Percentiles rank a stretch among this genome's conserved stretches.
phyloP scores from a whole-genome alignment of 257 asterid genomes.

The Fraxinus quadrangulata region DNA sequence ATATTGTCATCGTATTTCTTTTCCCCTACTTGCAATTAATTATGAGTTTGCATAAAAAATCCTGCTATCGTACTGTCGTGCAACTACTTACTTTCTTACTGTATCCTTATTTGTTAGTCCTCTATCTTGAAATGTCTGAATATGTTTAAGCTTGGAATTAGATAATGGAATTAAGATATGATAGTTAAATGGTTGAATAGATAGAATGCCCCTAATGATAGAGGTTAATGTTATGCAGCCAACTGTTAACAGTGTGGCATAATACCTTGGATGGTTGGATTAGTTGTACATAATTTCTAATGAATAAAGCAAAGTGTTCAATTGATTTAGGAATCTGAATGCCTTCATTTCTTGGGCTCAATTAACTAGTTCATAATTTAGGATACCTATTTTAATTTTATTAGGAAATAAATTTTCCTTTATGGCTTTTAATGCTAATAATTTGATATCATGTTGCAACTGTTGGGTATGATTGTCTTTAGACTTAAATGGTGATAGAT shows the following conservation, averaged over 20 bases:
- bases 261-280: not conserved
- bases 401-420: not conserved
- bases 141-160: not conserved
- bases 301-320: not conserved
- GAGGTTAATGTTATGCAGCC: not conserved
- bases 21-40: not conserved
- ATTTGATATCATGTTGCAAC: not conserved
- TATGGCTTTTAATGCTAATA: not conserved
- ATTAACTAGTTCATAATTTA: slow-evolving; percentile 17
- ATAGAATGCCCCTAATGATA: not conserved
- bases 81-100: slow-evolving; percentile 9
- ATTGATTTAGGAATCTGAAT: slow-evolving; percentile 6
- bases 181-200: not conserved
- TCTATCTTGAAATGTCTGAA: not conserved
- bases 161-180: slow-evolving; percentile 2
- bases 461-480: not conserved
- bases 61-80: slow-evolving; percentile 9
- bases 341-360: slow-evolving; percentile 4
- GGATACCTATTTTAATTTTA: no score
- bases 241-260: not conserved
- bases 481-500: not conserved
- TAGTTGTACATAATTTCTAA: not conserved
- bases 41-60: not conserved
- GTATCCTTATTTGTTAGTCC: slow-evolving; percentile 17
- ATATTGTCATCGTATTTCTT: slow-evolving; percentile 17